phyloP scores from a whole-genome alignment of 1,284 basidiomycete species.

The Cystobasidiaceae sp. region DNA sequence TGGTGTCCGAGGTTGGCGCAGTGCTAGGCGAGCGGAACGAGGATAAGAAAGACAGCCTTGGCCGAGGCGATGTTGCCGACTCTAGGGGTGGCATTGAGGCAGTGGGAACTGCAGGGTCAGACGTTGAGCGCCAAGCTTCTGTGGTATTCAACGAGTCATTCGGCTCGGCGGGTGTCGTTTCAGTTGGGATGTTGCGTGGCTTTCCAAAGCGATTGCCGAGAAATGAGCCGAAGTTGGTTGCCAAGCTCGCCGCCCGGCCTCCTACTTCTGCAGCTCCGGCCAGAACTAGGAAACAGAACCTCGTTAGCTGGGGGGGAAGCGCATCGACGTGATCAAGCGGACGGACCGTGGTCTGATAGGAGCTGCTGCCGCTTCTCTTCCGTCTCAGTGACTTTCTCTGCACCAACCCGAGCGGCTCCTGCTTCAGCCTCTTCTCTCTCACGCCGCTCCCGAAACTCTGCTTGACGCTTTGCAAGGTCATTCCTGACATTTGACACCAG shows the following conservation, averaged over 20 bases:
- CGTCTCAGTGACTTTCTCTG: background rate
- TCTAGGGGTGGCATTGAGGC: background rate
- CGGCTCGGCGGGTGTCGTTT: no score
- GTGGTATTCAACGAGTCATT: no score
- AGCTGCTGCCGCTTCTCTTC: slow-evolving; percentile 8
- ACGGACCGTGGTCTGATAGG: slow-evolving; percentile 8
- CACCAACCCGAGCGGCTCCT: background rate
- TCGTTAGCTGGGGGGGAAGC: background rate
- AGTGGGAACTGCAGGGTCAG: background rate
- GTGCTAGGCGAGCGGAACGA: background rate
- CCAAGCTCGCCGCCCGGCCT: slow-evolving; percentile 22
- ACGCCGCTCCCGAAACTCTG: slow-evolving; percentile 28
- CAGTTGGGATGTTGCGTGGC: background rate
- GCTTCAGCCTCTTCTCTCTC: slow-evolving; percentile 13
- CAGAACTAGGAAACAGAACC: slow-evolving; percentile 1
- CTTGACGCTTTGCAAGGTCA: slow-evolving; percentile 33
- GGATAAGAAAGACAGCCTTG: slow-evolving; percentile 6
- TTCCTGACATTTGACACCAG: slow-evolving; percentile 31
- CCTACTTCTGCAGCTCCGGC: slow-evolving; percentile 29
- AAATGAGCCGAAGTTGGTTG: slow-evolving; percentile 28
- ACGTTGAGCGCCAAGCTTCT: no score
- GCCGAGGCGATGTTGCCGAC: background rate
- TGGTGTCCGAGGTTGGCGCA: background rate
- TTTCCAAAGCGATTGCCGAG: slow-evolving; percentile 23
- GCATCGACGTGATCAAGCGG: background rate